Conservation (phyloP, 176 grass and related monocot species). For the Olyra latifolia region DNA sequence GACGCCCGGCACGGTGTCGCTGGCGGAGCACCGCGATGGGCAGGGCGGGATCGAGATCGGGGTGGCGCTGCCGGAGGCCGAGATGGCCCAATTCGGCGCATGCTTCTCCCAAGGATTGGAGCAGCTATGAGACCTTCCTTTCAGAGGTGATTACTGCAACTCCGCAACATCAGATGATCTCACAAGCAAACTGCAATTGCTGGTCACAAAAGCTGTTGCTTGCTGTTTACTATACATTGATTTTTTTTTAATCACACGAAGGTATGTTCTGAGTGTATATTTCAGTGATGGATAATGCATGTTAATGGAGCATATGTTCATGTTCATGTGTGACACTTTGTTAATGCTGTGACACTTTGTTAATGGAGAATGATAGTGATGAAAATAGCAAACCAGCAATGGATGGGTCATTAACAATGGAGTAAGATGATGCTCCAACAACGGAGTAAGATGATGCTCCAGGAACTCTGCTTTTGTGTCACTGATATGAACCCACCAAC, state of each 20-base stretch:
- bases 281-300: constrained; percentile 10
- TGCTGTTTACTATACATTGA: neutral
- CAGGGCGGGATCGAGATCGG: constrained; percentile 79
- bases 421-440: neutral
- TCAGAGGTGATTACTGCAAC: neutral
- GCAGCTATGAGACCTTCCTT: constrained; percentile 20
- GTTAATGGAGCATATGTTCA: neutral
- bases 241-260: neutral
- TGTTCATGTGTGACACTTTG: neutral
- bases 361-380: neutral
- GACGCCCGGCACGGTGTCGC: constrained; percentile 85
- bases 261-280: constrained; percentile 6
- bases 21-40: constrained; percentile 66
- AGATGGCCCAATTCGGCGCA: constrained; percentile 59
- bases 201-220: neutral
- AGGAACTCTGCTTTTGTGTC: too few relatives aligned
- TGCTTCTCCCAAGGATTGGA: constrained; percentile 51
- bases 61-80: constrained; percentile 62
- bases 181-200: neutral
- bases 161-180: neutral
- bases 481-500: too few relatives aligned
- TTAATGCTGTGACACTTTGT: neutral
- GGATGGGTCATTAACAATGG: neutral
- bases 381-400: neutral
- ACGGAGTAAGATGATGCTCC: too few relatives aligned